Percentiles rank a stretch among this genome's conserved stretches.
Conservation (phyloP, 148 eudicot genomes). For the Rhododendron molle region DNA sequence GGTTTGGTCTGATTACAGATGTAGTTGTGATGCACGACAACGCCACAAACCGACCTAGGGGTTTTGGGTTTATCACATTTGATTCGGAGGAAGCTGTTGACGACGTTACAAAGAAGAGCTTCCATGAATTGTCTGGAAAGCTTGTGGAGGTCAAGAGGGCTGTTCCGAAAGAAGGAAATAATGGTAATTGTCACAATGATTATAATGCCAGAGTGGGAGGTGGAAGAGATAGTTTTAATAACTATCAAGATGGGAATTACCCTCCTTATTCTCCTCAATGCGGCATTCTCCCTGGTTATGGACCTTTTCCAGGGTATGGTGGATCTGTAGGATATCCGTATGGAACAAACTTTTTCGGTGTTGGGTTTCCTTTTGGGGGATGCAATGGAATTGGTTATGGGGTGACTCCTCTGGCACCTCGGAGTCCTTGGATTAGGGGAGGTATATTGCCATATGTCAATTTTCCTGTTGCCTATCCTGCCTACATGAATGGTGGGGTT, state of each 20-base stretch:
- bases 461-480: not conserved
- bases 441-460: constrained; percentile 34
- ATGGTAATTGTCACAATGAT: constrained; percentile 17
- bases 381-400: constrained; percentile 47
- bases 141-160: constrained; percentile 21
- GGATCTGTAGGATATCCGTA: constrained; percentile 29
- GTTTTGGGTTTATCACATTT: constrained; percentile 21
- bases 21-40: constrained; percentile 13
- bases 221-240: constrained; percentile 15
- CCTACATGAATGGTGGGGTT: not conserved
- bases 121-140: constrained; percentile 12
- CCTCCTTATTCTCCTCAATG: not conserved
- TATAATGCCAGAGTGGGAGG: not conserved
- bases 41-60: constrained; percentile 5
- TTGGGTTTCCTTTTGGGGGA: constrained; percentile 12
- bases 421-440: constrained; percentile 42
- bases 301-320: constrained; percentile 32
- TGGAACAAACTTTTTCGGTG: constrained; percentile 27
- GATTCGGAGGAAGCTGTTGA: constrained; percentile 14
- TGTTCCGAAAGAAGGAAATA: not conserved
- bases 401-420: constrained; percentile 32
- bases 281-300: constrained; percentile 27
- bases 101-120: not conserved
- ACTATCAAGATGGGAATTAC: constrained; percentile 25
- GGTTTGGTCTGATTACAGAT: constrained; percentile 13